Conservation (phyloP, 2,329 filamentous ascomycete species). For the Cladophialophora immunda region DNA sequence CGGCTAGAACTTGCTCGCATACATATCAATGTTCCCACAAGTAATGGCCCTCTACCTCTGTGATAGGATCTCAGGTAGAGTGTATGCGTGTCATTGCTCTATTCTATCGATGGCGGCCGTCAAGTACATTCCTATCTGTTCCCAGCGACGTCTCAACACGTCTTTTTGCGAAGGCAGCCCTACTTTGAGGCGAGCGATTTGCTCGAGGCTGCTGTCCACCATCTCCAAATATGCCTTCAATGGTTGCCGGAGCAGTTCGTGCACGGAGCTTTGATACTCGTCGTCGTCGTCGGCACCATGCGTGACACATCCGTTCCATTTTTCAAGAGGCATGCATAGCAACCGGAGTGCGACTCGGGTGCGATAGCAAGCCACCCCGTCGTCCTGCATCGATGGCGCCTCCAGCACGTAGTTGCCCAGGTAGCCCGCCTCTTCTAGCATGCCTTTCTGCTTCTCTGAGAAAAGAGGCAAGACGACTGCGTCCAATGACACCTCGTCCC, state of each 20-base stretch:
- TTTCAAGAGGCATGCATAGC: slow-evolving; percentile 25
- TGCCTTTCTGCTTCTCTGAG: slow-evolving; percentile 5
- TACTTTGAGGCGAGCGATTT: slow-evolving; percentile 4
- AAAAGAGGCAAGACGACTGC: slow-evolving; percentile 21
- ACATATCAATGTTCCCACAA: too few species aligned
- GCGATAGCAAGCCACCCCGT: slow-evolving; percentile 25
- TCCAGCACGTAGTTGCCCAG: slow-evolving; percentile 13
- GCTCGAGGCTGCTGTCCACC: slow-evolving; percentile 9
- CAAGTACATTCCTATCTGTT: slow-evolving; percentile 13
- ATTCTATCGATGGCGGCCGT: slow-evolving; percentile 7
- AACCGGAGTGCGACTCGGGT: slow-evolving; percentile 27
- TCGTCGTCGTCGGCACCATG: slow-evolving; percentile 28
- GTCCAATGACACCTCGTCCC: slow-evolving; percentile 22
- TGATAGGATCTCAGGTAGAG: too few species aligned
- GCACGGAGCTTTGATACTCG: slow-evolving; percentile 1
- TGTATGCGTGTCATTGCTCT: not conserved
- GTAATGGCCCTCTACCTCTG: too few species aligned
- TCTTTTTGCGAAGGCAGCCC: slow-evolving; percentile 12
- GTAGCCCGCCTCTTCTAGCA: slow-evolving; percentile 12
- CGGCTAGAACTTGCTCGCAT: too few species aligned
- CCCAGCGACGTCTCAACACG: slow-evolving; percentile 20
- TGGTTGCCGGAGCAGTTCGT: not conserved
- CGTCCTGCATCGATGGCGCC: not conserved
- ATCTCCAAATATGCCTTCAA: slow-evolving; percentile 5
- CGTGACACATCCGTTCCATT: slow-evolving; percentile 16